These are phyloP conservation scores for Teratosphaeriaceae sp. DNA, from an alignment of 2,329 filamentous ascomycete species.

Conservation along the genomic window DNA sequence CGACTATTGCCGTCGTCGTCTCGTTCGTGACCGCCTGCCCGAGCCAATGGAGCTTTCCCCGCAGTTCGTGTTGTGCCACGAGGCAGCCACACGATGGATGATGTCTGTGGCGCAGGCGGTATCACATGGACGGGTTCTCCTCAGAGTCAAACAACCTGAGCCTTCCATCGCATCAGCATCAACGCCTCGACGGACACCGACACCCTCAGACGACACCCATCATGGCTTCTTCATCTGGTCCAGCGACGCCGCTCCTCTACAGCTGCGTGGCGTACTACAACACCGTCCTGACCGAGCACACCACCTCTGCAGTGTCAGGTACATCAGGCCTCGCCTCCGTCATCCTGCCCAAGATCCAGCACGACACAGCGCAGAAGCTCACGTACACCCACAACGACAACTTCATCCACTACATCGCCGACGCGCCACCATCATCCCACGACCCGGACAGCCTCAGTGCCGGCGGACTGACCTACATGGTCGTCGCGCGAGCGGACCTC, in stretches of 20 bases:
- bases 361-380: constrained; percentile 73
- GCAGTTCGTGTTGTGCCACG: constrained; percentile 1
- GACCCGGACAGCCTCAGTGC: constrained; percentile 29
- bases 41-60: no score
- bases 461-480: constrained; percentile 85
- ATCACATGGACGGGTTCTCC: neutral
- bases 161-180: neutral
- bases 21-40: no score
- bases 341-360: constrained; percentile 90
- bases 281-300: constrained; percentile 91
- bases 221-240: constrained; percentile 31
- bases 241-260: constrained; percentile 33
- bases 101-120: neutral
- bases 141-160: neutral
- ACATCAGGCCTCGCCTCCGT: constrained; percentile 84
- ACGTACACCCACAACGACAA: constrained; percentile 81
- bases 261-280: constrained; percentile 90
- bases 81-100: neutral
- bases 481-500: constrained; percentile 73
- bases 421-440: constrained; percentile 43
- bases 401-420: constrained; percentile 93
- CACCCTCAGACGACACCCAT: constrained; percentile 7
- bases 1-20: neutral
- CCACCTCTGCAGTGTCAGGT: constrained; percentile 72
- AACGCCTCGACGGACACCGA: neutral